Conservation (phyloP, 805 yeast genomes). For the Saturnispora gosingensis region DNA sequence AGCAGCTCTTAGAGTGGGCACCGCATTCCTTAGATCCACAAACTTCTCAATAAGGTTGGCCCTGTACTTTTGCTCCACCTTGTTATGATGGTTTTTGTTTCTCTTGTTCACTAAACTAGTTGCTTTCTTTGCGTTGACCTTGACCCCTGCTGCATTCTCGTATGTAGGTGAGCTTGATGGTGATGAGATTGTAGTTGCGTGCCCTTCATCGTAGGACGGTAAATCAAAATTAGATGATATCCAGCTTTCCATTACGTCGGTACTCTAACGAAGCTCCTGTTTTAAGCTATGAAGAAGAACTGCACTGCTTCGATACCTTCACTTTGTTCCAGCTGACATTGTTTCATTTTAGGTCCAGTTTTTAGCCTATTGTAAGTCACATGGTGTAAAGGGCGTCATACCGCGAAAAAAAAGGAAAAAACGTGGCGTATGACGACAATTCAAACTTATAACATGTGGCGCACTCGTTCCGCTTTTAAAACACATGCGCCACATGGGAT, state of each 20-base stretch:
- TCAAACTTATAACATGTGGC: background rate
- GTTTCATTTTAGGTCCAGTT: background rate
- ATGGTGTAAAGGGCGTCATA: background rate
- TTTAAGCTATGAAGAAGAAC: background rate
- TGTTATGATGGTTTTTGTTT: slow-evolving; percentile 60
- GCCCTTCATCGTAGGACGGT: background rate
- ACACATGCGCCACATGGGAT: background rate
- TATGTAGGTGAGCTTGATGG: background rate
- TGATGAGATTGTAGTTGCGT: background rate
- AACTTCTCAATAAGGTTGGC: slow-evolving; percentile 70
- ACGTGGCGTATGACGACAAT: background rate
- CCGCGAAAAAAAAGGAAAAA: too few species aligned
- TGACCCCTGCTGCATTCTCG: background rate
- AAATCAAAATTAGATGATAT: background rate
- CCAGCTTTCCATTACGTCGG: background rate
- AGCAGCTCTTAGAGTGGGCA: slow-evolving; percentile 65
- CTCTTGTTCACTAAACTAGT: slow-evolving; percentile 28
- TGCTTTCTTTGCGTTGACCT: background rate
- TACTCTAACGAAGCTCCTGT: too few species aligned
- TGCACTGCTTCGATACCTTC: background rate
- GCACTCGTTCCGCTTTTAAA: background rate
- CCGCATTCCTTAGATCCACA: slow-evolving; percentile 60
- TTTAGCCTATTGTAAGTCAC: background rate
- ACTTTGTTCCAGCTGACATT: background rate
- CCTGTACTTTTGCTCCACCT: slow-evolving; percentile 74